Conservation (phyloP, 495 filamentous ascomycete species). For the Lophiostoma macrostomum region DNA sequence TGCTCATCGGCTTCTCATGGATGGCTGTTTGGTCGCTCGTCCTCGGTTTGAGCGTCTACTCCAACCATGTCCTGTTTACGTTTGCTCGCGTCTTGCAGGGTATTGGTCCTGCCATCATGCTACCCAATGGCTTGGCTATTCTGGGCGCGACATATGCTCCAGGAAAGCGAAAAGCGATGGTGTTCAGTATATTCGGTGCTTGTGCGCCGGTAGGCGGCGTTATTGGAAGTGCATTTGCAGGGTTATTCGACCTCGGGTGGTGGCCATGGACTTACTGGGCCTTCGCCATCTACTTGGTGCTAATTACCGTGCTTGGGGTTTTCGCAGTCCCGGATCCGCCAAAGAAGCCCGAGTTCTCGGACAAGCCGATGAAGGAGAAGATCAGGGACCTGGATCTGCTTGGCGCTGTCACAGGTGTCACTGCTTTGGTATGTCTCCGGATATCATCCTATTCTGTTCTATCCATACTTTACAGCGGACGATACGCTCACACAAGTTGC, state of each 20-base stretch:
- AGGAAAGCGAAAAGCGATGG: slow-evolving; percentile 25
- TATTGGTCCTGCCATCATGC: slow-evolving; percentile 51
- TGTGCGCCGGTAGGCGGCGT: slow-evolving; percentile 14
- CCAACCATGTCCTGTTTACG: slow-evolving; percentile 45
- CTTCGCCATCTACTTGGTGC: slow-evolving; percentile 6
- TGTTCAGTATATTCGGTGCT: slow-evolving; percentile 29
- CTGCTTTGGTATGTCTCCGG: too few species aligned
- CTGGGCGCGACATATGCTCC: slow-evolving; percentile 43
- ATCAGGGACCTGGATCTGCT: slow-evolving; percentile 7
- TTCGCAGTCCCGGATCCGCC: slow-evolving; percentile 31
- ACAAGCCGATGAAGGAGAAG: not conserved
- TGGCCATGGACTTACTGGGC: slow-evolving; percentile 32
- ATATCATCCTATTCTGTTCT: too few species aligned
- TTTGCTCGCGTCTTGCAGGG: slow-evolving; percentile 51
- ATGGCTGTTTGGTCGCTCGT: slow-evolving; percentile 25
- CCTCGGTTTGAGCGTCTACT: slow-evolving; percentile 36
- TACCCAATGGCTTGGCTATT: slow-evolving; percentile 52
- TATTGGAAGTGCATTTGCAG: slow-evolving; percentile 16
- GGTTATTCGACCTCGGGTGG: slow-evolving; percentile 13
- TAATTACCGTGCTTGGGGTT: slow-evolving; percentile 5
- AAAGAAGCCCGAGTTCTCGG: not conserved
- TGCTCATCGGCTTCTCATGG: slow-evolving; percentile 28
- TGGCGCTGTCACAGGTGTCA: slow-evolving; percentile 28
- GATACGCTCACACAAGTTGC: too few species aligned
- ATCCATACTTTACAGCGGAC: too few species aligned